Percentiles rank a stretch among this genome's conserved stretches.
phyloP scores from a whole-genome alignment of 2,329 filamentous ascomycete species.

The Sporothrix euskadiensis region DNA sequence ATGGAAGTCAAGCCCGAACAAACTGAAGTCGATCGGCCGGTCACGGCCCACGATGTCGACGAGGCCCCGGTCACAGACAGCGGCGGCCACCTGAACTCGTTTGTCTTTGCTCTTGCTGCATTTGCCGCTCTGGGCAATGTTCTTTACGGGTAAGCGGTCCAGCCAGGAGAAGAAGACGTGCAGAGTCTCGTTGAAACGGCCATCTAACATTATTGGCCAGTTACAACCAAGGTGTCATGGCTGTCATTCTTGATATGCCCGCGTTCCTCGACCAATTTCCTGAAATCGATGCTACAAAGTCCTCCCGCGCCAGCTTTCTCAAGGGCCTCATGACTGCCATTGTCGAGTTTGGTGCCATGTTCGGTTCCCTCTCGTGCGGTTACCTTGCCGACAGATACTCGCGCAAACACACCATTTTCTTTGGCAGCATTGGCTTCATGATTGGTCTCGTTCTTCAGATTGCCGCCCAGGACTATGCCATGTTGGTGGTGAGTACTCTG shows the following conservation, averaged over 20 bases:
- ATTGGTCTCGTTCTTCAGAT: constrained; percentile 3
- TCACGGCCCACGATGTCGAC: not conserved
- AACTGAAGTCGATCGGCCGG: not conserved
- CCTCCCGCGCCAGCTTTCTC: constrained; percentile 5
- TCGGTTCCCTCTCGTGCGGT: not conserved
- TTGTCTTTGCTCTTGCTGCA: not conserved
- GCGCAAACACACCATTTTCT: constrained; percentile 11
- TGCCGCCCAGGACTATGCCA: constrained; percentile 4
- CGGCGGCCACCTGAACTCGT: not conserved
- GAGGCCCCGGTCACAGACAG: not conserved
- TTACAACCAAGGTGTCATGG: constrained; percentile 15
- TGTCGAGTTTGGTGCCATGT: constrained; percentile 16
- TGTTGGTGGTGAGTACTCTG: not conserved
- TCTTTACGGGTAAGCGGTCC: not conserved
- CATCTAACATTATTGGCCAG: not conserved
- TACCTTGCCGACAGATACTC: constrained; percentile 16
- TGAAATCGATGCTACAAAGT: not conserved
- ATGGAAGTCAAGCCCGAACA: constrained; percentile 7
- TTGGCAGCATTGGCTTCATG: constrained; percentile 10
- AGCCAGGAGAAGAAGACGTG: not conserved
- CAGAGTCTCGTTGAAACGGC: not conserved
- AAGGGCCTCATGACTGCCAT: constrained; percentile 15
- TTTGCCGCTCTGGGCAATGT: not conserved
- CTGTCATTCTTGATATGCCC: constrained; percentile 8
- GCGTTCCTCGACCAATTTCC: not conserved